phyloP scores from a whole-genome alignment of 106 monocot genomes.

The Iris macrosiphon region DNA sequence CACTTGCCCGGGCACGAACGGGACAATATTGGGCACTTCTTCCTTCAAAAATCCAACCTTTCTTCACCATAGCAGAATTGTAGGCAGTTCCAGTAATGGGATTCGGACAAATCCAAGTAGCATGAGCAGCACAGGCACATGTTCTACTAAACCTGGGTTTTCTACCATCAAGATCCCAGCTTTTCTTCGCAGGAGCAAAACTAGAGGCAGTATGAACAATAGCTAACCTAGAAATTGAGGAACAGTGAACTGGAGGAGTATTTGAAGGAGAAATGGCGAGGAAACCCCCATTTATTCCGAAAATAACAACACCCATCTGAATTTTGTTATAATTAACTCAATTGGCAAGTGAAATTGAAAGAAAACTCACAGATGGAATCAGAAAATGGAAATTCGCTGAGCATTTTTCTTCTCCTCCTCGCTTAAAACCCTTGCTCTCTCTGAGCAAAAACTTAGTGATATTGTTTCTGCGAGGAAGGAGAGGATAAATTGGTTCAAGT shows the following conservation, averaged over 20 bases:
- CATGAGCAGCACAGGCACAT: too few species aligned
- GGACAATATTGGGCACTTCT: conserved; percentile 1
- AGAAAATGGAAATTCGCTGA: too few species aligned
- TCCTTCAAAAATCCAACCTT: conserved; percentile 18
- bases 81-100: background rate
- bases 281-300: conserved; percentile 12
- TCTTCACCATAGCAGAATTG: conserved; percentile 1
- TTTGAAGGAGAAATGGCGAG: conserved; percentile 3
- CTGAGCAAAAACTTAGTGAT: too few species aligned
- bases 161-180: conserved; percentile 5
- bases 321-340: conserved; percentile 14
- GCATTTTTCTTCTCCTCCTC: too few species aligned
- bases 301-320: conserved; percentile 19
- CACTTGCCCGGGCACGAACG: conserved; percentile 17
- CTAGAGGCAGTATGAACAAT: background rate
- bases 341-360: background rate
- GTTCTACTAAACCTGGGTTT: background rate
- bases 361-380: too few species aligned
- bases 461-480: too few species aligned
- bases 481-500: too few species aligned
- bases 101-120: too few species aligned
- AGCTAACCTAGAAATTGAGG: background rate
- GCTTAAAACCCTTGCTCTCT: too few species aligned
- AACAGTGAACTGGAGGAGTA: background rate
- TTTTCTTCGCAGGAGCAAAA: background rate